phyloP scores from a whole-genome alignment of 2,329 filamentous ascomycete genomes.

The Leptographium procerum region DNA sequence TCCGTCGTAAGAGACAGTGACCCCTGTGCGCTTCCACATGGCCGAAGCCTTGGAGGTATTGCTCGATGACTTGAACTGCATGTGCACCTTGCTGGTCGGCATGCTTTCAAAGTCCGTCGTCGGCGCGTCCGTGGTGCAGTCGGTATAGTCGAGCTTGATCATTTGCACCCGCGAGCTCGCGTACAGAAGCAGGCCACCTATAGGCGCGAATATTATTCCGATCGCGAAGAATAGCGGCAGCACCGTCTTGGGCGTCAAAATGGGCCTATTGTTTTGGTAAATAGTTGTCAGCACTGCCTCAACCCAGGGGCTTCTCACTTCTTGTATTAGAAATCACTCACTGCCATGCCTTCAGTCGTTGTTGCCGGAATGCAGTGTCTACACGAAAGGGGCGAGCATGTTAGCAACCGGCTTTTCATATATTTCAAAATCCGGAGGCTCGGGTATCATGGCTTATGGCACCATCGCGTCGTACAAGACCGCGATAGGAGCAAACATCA shows the following conservation, averaged over 20 bases:
- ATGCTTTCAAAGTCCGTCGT: constrained; percentile 34
- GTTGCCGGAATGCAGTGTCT: constrained; percentile 96
- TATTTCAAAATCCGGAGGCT: not conserved
- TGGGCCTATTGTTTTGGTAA: constrained; percentile 50
- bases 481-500: not conserved
- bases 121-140: constrained; percentile 53
- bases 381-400: not conserved
- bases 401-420: not conserved
- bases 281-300: constrained; percentile 4
- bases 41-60: constrained; percentile 20
- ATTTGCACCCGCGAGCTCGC: constrained; percentile 83
- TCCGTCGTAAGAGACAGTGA: constrained; percentile 28
- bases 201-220: constrained; percentile 85
- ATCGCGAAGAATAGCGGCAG: constrained; percentile 84
- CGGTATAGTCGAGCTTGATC: constrained; percentile 79
- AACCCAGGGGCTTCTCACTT: not conserved
- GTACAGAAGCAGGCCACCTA: constrained; percentile 77
- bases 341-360: constrained; percentile 98
- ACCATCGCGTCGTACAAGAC: not conserved
- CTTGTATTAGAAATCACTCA: constrained; percentile 36
- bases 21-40: constrained; percentile 29
- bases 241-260: constrained; percentile 88
- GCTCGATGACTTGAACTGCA: constrained; percentile 58
- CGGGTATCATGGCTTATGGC: not conserved
- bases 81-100: constrained; percentile 43